phyloP scores from a whole-genome alignment of 352 stramenopile genomes.

The Achlya hypogyna region DNA sequence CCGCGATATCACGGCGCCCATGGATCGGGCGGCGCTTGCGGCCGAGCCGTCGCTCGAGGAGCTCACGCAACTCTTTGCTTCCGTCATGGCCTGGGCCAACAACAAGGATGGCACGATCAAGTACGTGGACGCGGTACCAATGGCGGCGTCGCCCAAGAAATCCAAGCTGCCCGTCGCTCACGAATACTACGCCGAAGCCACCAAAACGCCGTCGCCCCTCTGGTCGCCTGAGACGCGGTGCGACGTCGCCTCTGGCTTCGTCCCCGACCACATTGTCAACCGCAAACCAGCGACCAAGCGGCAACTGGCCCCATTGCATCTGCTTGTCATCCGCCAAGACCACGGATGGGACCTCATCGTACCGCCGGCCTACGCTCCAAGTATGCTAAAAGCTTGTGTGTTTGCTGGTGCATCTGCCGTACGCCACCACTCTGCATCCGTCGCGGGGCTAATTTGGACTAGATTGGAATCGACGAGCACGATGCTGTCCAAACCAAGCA shows the following conservation, averaged over 20 bases:
- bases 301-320: neutral
- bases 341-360: slow-evolving; percentile 60
- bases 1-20: neutral
- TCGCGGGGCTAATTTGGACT: neutral
- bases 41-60: neutral
- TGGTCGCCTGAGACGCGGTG: neutral
- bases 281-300: neutral
- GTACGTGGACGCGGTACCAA: neutral
- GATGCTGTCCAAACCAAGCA: slow-evolving; percentile 45
- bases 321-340: neutral
- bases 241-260: neutral
- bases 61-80: neutral
- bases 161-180: neutral
- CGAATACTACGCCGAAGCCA: too few species aligned
- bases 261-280: slow-evolving; percentile 7
- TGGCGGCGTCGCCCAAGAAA: too few species aligned
- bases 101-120: neutral
- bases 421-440: neutral
- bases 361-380: slow-evolving; percentile 30
- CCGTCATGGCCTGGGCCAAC: slow-evolving; percentile 1
- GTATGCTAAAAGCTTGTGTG: slow-evolving; percentile 50
- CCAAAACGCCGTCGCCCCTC: neutral
- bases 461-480: slow-evolving; percentile 59
- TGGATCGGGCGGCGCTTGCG: neutral
- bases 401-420: slow-evolving; percentile 36